phyloP scores from a whole-genome alignment of 139 green algal genomes.

The Nannochloris sp. region DNA sequence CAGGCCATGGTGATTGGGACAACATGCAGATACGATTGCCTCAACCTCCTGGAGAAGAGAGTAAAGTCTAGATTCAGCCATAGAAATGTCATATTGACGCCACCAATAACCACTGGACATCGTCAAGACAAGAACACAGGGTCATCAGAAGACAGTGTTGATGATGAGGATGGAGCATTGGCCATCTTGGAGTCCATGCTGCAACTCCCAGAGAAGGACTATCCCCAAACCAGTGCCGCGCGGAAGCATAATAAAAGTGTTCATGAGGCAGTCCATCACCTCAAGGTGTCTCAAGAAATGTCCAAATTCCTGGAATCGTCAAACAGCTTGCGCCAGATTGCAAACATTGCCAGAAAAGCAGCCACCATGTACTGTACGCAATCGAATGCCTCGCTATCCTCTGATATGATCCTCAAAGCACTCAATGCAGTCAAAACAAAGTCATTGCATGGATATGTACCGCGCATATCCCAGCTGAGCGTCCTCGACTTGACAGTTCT shows the following conservation, averaged over 20 bases:
- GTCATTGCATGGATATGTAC: not conserved
- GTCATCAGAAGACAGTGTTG: too few relatives aligned
- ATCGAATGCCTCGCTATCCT: too few relatives aligned
- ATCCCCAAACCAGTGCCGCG: not conserved
- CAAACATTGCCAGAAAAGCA: slow-evolving; percentile 12
- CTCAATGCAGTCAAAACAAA: not conserved
- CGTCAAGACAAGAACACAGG: not conserved
- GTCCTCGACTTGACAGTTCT: slow-evolving; percentile 57
- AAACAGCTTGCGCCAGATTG: slow-evolving; percentile 20
- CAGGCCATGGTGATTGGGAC: slow-evolving; percentile 59
- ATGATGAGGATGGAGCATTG: slow-evolving; percentile 5
- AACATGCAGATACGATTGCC: slow-evolving; percentile 49
- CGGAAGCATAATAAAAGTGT: slow-evolving; percentile 26
- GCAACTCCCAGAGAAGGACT: slow-evolving; percentile 21
- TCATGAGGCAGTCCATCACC: not conserved
- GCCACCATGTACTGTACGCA: too few relatives aligned
- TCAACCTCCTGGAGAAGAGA: slow-evolving; percentile 75
- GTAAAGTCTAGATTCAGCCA: slow-evolving; percentile 64
- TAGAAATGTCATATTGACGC: slow-evolving; percentile 32
- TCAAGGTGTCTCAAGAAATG: slow-evolving; percentile 3
- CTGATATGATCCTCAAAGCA: not conserved
- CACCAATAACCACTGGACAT: slow-evolving; percentile 4
- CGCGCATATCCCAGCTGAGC: slow-evolving; percentile 19
- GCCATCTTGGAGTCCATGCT: slow-evolving; percentile 38
- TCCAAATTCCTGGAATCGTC: slow-evolving; percentile 16